Percentiles rank a stretch among this genome's conserved stretches.
These are phyloP conservation scores for Alternaria arbusti DNA, from an alignment of 2,329 filamentous ascomycete species.

Conservation along the genomic window DNA sequence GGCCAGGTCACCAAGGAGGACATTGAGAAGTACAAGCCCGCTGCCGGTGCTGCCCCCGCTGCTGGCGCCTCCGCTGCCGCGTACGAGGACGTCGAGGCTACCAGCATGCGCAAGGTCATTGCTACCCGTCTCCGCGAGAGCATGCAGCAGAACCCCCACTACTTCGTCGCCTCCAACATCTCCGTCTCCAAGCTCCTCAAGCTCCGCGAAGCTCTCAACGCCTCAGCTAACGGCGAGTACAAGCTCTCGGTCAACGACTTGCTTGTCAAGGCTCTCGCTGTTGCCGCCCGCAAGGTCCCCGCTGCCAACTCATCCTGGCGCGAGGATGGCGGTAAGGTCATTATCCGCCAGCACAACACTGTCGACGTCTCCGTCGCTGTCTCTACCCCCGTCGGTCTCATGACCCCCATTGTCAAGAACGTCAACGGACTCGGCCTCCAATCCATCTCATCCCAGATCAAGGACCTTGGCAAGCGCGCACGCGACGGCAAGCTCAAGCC, in stretches of 20 bases:
- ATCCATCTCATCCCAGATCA: slow-evolving; percentile 86
- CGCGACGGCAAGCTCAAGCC: slow-evolving; percentile 98
- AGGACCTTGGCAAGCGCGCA: slow-evolving; percentile 95
- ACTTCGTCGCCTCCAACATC: slow-evolving; percentile 90
- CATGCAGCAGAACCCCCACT: slow-evolving; percentile 93
- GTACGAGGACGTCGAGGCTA: slow-evolving; percentile 84
- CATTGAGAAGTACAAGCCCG: slow-evolving; percentile 81
- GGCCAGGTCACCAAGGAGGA: slow-evolving; percentile 92
- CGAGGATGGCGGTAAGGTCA: slow-evolving; percentile 73
- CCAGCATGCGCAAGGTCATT: slow-evolving; percentile 97
- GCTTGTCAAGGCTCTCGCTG: slow-evolving; percentile 92
- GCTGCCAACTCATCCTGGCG: slow-evolving; percentile 94
- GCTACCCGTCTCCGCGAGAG: slow-evolving; percentile 89
- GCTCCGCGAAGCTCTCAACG: slow-evolving; percentile 92
- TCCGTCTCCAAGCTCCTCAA: slow-evolving; percentile 96
- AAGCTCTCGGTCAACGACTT: slow-evolving; percentile 99
- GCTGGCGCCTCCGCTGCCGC: slow-evolving; percentile 63
- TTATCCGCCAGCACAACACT: slow-evolving; percentile 90
- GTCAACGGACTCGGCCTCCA: slow-evolving; percentile 87
- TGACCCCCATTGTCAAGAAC: slow-evolving; percentile 94
- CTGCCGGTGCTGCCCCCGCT: slow-evolving; percentile 54
- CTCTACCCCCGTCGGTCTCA: slow-evolving; percentile 88
- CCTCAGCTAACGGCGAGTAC: slow-evolving; percentile 87
- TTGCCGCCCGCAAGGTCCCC: slow-evolving; percentile 91
- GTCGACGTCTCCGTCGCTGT: slow-evolving; percentile 97